These are phyloP conservation scores for Klebsormidium nitens DNA, from an alignment of 139 green algal genomes.

Conservation along the genomic window DNA sequence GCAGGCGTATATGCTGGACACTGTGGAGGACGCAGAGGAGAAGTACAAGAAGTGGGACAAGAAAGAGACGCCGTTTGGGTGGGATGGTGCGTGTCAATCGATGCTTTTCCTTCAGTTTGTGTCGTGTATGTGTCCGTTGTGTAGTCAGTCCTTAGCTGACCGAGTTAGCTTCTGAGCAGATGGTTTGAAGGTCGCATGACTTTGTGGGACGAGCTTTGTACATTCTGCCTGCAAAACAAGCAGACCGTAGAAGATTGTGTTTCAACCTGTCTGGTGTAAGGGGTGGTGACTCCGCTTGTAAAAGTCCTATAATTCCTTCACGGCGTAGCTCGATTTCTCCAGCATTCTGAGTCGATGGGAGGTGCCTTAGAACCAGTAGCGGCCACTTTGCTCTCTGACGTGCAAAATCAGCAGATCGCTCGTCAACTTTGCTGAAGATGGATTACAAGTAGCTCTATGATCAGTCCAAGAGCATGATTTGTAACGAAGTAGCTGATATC, in stretches of 20 bases:
- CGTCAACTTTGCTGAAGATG: too few relatives aligned
- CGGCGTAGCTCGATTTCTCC: too few relatives aligned
- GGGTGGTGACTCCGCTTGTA: too few relatives aligned
- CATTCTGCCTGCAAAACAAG: neutral
- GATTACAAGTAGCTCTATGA: too few relatives aligned
- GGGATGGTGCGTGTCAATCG: constrained; percentile 41
- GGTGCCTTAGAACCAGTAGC: too few relatives aligned
- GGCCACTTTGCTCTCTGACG: too few relatives aligned
- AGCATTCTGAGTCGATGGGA: too few relatives aligned
- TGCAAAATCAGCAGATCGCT: too few relatives aligned
- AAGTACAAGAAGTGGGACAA: constrained; percentile 74
- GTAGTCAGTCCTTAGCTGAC: neutral
- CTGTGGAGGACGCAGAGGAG: constrained; percentile 61
- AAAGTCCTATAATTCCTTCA: too few relatives aligned
- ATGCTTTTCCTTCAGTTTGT: neutral
- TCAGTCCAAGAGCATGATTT: too few relatives aligned
- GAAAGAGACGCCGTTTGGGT: constrained; percentile 57
- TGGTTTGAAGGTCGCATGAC: neutral
- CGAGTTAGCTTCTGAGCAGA: neutral
- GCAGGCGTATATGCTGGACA: constrained; percentile 73
- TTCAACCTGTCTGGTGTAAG: too few relatives aligned
- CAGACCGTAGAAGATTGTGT: neutral
- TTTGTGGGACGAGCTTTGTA: neutral
- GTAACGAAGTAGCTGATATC: too few relatives aligned
- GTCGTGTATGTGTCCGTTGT: neutral